phyloP scores from a whole-genome alignment of 208 protist genomes.

The Herpetomonas samuelpessoai region DNA sequence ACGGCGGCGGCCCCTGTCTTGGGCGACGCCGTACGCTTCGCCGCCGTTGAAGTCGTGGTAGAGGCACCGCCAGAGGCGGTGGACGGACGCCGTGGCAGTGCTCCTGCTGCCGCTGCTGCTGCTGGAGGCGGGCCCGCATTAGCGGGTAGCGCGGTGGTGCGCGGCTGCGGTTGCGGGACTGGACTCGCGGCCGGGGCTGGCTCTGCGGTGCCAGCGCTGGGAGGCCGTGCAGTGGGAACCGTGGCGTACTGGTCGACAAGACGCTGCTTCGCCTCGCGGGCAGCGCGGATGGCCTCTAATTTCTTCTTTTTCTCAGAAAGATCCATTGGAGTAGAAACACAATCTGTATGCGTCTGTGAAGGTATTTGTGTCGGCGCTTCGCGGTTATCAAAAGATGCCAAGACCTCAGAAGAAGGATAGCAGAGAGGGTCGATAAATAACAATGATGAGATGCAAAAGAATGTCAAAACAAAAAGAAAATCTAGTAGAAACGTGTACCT shows the following conservation, averaged over 20 bases:
- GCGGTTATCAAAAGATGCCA: conserved; percentile 9
- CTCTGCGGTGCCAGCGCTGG: not conserved
- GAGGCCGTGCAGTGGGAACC: not conserved
- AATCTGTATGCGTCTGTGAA: not conserved
- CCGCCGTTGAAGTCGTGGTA: no score
- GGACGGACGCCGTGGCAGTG: not conserved
- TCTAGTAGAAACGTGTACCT: no score
- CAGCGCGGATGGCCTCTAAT: conserved; percentile 52
- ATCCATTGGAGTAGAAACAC: conserved; percentile 34
- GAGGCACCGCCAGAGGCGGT: no score
- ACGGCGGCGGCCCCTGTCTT: no score
- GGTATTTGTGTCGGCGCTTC: not conserved
- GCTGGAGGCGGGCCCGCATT: not conserved
- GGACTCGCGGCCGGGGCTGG: not conserved
- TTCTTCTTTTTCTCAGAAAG: conserved; percentile 60
- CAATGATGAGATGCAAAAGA: no score
- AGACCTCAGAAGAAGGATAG: no score
- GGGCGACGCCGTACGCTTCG: not conserved
- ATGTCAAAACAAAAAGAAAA: no score
- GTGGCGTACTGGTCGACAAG: conserved; percentile 32
- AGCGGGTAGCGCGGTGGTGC: not conserved
- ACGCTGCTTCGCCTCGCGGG: conserved; percentile 55
- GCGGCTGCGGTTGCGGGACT: not conserved
- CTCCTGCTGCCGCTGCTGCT: no score
- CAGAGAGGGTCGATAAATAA: no score